A percentile compares a stretch with the other conserved stretches of the same genome.
Conservation (phyloP, 1,139 yeast species). For the Komagataea norvegica region DNA sequence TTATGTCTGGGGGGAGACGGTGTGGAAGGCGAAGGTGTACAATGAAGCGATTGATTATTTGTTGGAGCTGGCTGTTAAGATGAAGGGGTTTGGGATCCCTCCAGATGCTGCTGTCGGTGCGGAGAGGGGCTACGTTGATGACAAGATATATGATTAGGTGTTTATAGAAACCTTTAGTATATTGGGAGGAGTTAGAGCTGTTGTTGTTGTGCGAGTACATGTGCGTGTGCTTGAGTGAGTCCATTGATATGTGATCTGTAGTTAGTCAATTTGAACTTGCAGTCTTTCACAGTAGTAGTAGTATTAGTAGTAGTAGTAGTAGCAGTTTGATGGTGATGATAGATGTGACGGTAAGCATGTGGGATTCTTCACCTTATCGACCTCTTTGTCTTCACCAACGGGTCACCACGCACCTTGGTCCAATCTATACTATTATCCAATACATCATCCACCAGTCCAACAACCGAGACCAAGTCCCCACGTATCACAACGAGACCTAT, state of each 20-base stretch:
- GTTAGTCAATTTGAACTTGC: no score
- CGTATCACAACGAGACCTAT: slow-evolving; percentile 68
- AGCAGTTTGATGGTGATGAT: no score
- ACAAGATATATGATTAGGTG: slow-evolving; percentile 22
- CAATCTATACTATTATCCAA: slow-evolving; percentile 51
- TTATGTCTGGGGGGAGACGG: slow-evolving; percentile 91
- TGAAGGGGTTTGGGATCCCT: slow-evolving; percentile 60
- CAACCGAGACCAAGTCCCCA: slow-evolving; percentile 77
- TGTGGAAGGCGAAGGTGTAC: slow-evolving; percentile 89
- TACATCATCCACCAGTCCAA: slow-evolving; percentile 64
- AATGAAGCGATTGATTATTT: slow-evolving; percentile 92
- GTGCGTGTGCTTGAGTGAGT: no score
- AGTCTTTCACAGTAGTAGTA: no score
- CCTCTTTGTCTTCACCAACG: slow-evolving; percentile 20
- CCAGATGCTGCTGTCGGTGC: slow-evolving; percentile 37
- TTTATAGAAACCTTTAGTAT: background rate
- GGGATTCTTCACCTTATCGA: slow-evolving; percentile 14
- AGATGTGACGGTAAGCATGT: background rate
- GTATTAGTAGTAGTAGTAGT: no score
- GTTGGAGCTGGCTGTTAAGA: slow-evolving; percentile 77
- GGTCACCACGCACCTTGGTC: slow-evolving; percentile 37
- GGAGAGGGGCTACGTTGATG: slow-evolving; percentile 26
- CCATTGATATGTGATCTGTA: no score
- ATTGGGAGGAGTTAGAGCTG: no score
- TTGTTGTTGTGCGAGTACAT: no score